Evolutionary conservation across 2,329 filamentous ascomycete species (phyloP).

Genomic region (Pezizomycotina sp.): DNA sequence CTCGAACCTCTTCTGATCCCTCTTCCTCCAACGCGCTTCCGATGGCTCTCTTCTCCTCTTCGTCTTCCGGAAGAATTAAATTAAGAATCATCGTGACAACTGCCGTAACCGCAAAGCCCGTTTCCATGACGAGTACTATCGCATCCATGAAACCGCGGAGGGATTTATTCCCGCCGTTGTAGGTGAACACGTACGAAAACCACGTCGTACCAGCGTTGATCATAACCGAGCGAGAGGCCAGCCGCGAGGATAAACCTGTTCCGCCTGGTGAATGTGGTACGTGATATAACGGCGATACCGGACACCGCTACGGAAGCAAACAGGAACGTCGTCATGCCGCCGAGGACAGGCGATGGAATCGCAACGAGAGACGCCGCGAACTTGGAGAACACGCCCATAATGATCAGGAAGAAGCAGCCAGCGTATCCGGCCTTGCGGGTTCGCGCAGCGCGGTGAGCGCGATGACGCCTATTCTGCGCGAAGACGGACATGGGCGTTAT

Average conservation of each 20-base stretch:
- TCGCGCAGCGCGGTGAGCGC: slow-evolving; percentile 47
- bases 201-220: background rate
- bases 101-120: slow-evolving; percentile 24
- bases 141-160: slow-evolving; percentile 61
- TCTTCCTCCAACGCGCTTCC: too few species aligned
- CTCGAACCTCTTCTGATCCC: too few species aligned
- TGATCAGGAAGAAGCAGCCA: slow-evolving; percentile 46
- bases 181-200: slow-evolving; percentile 56
- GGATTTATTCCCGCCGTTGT: slow-evolving; percentile 47
- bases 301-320: slow-evolving; percentile 50
- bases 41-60: too few species aligned
- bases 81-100: slow-evolving; percentile 33
- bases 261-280: slow-evolving; percentile 9
- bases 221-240: slow-evolving; percentile 29
- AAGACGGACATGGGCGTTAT: slow-evolving; percentile 53
- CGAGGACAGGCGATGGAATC: slow-evolving; percentile 40
- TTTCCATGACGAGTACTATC: slow-evolving; percentile 55
- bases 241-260: slow-evolving; percentile 52
- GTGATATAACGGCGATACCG: slow-evolving; percentile 47
- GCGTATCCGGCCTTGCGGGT: slow-evolving; percentile 52
- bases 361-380: slow-evolving; percentile 52
- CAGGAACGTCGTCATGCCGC: slow-evolving; percentile 44
- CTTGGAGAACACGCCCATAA: slow-evolving; percentile 56
- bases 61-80: slow-evolving; percentile 30
- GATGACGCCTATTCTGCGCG: slow-evolving; percentile 54